These are phyloP conservation scores for Phialemonium atrogriseum DNA, from an alignment of 2,329 filamentous ascomycete species.

Conservation along the genomic window DNA sequence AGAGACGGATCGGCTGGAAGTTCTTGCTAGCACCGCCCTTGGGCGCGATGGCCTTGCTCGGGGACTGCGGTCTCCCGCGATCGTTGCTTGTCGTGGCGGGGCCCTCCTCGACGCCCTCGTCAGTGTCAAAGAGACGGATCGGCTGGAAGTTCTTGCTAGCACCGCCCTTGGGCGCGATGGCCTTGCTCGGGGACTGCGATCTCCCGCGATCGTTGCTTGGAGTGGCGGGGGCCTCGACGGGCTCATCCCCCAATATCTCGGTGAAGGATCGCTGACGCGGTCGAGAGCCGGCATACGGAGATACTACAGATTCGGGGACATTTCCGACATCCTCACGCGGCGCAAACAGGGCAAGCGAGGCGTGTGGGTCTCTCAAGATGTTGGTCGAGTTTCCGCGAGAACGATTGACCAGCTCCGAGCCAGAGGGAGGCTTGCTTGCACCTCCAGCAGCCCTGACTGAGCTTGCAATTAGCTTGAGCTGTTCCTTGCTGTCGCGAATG, in stretches of 20 bases:
- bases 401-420: constrained; percentile 24
- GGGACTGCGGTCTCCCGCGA: constrained; percentile 31
- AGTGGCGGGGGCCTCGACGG: constrained; percentile 25
- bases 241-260: constrained; percentile 60
- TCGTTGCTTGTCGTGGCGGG: constrained; percentile 16
- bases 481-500: constrained; percentile 78
- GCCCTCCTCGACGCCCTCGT: constrained; percentile 32
- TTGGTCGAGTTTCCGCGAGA: constrained; percentile 46
- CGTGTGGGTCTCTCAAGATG: constrained; percentile 54
- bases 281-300: constrained; percentile 50
- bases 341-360: constrained; percentile 67
- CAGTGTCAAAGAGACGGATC: constrained; percentile 56
- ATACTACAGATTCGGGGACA: constrained; percentile 42
- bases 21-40: constrained; percentile 53
- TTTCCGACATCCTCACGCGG: constrained; percentile 56
- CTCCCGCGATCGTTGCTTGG: constrained; percentile 35
- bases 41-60: constrained; percentile 35
- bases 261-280: constrained; percentile 60
- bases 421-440: constrained; percentile 4
- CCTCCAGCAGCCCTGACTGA: constrained; percentile 43
- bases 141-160: constrained; percentile 54
- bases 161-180: constrained; percentile 42
- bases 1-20: constrained; percentile 54
- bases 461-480: constrained; percentile 65
- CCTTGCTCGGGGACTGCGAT: constrained; percentile 41